Evolutionary conservation across 495 filamentous ascomycete species (phyloP), one percentile per base, ranked within the genome.

Genomic region (Trichodelitschia bisporula): DNA sequence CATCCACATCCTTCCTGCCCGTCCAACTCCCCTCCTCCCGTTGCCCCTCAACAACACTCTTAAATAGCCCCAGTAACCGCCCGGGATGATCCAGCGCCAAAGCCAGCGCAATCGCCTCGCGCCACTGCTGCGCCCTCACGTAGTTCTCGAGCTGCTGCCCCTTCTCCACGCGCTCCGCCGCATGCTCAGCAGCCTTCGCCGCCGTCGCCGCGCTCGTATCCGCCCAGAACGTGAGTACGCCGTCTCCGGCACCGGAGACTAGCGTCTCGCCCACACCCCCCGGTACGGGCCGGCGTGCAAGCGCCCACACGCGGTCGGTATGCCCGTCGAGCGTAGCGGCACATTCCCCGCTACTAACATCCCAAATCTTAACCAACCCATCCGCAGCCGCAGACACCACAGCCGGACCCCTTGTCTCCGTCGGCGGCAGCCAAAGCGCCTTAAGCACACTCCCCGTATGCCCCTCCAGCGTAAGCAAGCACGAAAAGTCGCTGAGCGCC

Each of bases 321-420:
- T 99, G 86, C 51, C 93, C 93, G 50, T 99, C 89, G 9, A 99
- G 58, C 3, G 86, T 95, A 34, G 70, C 67, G 27, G 75, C 74
- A 3, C 66, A 61, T 49, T 95, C 86, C n/a, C 82, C 79, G 1
- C 45, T 49, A 39, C 59, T 62, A 4, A 73, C 69, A 36, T 86
- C 76, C 86, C 86, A 99, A 30, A 95, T 59, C 50, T 95, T 99
- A 28, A 99, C 79, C 4, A 99, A 57, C n/a, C 82, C 82, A 51
- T 99, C 86, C 26, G 80, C 84, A 19, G 77, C 89, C 4, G 89
- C 82, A 35, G 70, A 79, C 6, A 77, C 89, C 19, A 92, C 60
- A 25, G 55, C 50, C 18, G 56, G 40, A 13, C 10, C 27, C 11
- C 11, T 19, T 6, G 35, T 24, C 16, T 57, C 49, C 0, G 70